Evolutionary conservation across 768 basidiomycete species (phyloP), one percentile per base, ranked within the genome.

Genomic region (Tremella yokohamensis): DNA sequence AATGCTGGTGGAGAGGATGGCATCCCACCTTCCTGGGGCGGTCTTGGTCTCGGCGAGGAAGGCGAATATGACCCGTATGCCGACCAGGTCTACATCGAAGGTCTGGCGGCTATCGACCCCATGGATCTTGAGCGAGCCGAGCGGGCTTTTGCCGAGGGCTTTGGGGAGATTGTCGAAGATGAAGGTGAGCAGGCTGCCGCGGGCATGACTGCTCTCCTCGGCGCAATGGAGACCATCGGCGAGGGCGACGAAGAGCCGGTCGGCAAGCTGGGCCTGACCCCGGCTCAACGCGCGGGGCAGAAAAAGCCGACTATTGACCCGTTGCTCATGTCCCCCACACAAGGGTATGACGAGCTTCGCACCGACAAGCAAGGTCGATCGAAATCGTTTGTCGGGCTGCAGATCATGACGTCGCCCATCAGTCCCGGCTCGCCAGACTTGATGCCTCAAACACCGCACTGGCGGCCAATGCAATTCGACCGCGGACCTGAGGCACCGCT

Each of bases 401-500:
- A 74, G 47, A 76, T 74, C 47, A 29, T 61, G 22, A 70, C 70
- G 8, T 58, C 62, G 13, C 68, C 72, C 29, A n/a, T 52, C 61
- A 45, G 22, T 25, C 40, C 45, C 16, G 39, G 40, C 22, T 56
- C 12, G 37, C 51, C 51, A 22, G 48, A 42, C 20, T 8, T 39
- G 38, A 48, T 47, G 68, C 74, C 12, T 83, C 51, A 52, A 34
- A 34, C 22, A 6, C 22, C 34, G 51, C 22, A 45, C 42, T 18
- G n/a, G 42, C 42, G 42, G 15, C 42, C 42, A 8, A 52, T 24
- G 34, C 22, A 81, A 20, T 34, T 59, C 8, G 87, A 88, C 63
- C 81, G 88, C 4, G 80, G 79, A 0, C 84, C 86, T 1, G 89
- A 88, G 0, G 83, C 85, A 63, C 89, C 89, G 13, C 77, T 90